These are phyloP conservation scores for Sporothrix mexicana DNA, from an alignment of 2,329 filamentous ascomycete genomes.

Conservation along the genomic window DNA sequence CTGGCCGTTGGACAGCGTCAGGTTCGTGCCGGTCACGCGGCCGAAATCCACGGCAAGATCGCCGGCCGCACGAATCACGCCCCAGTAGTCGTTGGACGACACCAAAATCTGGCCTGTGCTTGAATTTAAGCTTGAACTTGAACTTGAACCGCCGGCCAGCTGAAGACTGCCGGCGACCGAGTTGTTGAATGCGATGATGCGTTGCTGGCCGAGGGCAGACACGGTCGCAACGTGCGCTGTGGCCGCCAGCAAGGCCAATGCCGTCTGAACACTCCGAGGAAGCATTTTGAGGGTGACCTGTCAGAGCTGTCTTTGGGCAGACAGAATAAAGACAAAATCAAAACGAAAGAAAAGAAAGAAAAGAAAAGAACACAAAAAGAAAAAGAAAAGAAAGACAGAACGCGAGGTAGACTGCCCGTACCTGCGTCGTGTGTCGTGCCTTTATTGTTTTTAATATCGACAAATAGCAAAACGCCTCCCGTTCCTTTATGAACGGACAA, in stretches of 20 bases:
- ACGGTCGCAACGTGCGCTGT: constrained; percentile 33
- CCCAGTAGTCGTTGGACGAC: constrained; percentile 67
- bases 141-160: constrained; percentile 45
- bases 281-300: constrained; percentile 19
- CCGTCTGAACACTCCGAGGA: background rate
- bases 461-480: background rate
- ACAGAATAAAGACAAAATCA: background rate
- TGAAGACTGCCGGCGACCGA: constrained; percentile 42
- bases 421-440: constrained; percentile 2
- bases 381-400: background rate
- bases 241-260: constrained; percentile 9
- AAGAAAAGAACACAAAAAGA: background rate
- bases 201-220: constrained; percentile 55
- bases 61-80: constrained; percentile 69
- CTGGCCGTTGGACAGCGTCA: constrained; percentile 61
- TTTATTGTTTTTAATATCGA: constrained; percentile 9
- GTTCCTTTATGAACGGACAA: background rate
- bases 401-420: constrained; percentile 1
- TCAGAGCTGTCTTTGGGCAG: no score
- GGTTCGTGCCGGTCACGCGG: constrained; percentile 70
- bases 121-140: no score
- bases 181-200: constrained; percentile 51
- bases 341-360: background rate
- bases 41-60: constrained; percentile 73
- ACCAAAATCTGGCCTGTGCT: constrained; percentile 58